Evolutionary conservation across 176 grass and related monocot genomes (phyloP).

Genomic region (Avena eriantha): DNA sequence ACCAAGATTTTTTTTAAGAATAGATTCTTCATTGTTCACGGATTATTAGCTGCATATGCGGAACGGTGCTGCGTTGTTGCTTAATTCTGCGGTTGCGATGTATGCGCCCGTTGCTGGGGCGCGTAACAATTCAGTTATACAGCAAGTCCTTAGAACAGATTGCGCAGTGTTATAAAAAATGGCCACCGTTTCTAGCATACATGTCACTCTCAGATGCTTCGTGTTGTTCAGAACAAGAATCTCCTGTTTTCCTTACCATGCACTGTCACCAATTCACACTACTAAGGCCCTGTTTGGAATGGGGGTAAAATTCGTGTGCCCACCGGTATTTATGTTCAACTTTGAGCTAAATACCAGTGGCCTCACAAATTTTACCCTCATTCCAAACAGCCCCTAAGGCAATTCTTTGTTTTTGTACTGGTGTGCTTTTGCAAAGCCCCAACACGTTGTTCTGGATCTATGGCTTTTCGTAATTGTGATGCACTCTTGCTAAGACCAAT

Average conservation of each 20-base stretch:
- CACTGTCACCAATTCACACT: not conserved
- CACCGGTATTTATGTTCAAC: no score
- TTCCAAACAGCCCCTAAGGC: no score
- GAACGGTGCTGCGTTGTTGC: not conserved
- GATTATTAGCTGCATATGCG: not conserved
- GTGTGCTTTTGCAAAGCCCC: not conserved
- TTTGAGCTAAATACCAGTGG: no score
- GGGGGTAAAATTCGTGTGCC: no score
- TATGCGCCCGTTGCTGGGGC: not conserved
- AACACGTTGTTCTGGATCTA: not conserved
- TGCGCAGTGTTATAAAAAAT: not conserved
- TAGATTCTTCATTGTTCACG: not conserved
- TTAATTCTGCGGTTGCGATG: not conserved
- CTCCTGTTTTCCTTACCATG: not conserved
- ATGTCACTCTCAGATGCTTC: not conserved
- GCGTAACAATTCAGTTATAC: not conserved
- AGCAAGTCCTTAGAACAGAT: not conserved
- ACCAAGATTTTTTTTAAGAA: not conserved
- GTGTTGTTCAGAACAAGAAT: not conserved
- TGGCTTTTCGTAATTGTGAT: not conserved
- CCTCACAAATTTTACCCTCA: no score
- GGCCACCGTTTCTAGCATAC: conserved; percentile 4
- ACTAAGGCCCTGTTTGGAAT: not conserved
- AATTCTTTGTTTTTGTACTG: not conserved
- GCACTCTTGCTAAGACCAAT: not conserved